A percentile compares a stretch with the other conserved stretches of the same genome.
These are phyloP conservation scores for Nicotiana knightiana DNA, from an alignment of 257 asterid genomes.

Conservation along the genomic window DNA sequence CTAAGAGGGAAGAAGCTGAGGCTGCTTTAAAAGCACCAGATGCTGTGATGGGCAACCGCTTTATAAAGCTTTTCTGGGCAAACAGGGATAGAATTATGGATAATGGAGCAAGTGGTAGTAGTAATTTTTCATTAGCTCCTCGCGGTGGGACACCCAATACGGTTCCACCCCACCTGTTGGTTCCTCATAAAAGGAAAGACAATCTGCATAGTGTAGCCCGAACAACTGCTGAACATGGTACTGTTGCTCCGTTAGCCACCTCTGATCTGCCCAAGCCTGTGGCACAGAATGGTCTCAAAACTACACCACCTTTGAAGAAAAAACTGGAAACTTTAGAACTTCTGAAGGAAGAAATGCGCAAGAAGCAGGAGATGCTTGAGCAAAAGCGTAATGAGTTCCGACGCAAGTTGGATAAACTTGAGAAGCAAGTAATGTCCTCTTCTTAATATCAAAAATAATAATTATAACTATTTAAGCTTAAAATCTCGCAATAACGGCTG, in stretches of 20 bases:
- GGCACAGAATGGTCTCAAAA: slow-evolving; percentile 45
- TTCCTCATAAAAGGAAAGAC: slow-evolving; percentile 45
- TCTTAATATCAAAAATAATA: not conserved
- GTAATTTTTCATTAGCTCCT: slow-evolving; percentile 25
- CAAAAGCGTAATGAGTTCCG: slow-evolving; percentile 80
- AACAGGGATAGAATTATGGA: slow-evolving; percentile 80
- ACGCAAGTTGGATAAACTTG: slow-evolving; percentile 65
- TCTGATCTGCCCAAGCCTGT: slow-evolving; percentile 40
- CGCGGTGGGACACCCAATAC: slow-evolving; percentile 23
- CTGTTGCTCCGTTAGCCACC: slow-evolving; percentile 28
- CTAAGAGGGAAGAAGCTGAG: slow-evolving; percentile 89
- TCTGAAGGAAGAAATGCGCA: slow-evolving; percentile 88
- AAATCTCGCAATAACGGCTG: not conserved
- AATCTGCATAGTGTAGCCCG: slow-evolving; percentile 32
- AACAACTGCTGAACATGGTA: slow-evolving; percentile 24
- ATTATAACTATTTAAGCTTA: not conserved
- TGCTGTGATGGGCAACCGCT: slow-evolving; percentile 98
- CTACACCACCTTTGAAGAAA: slow-evolving; percentile 59
- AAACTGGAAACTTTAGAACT: slow-evolving; percentile 76
- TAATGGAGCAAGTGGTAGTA: slow-evolving; percentile 37
- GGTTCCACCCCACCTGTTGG: slow-evolving; percentile 31
- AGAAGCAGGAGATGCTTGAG: slow-evolving; percentile 96
- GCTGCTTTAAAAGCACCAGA: slow-evolving; percentile 88
- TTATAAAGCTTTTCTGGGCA: slow-evolving; percentile 97
- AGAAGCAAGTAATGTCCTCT: slow-evolving; percentile 61